phyloP scores from a whole-genome alignment of 2,329 filamentous ascomycete species.

The Penicillium sp. region DNA sequence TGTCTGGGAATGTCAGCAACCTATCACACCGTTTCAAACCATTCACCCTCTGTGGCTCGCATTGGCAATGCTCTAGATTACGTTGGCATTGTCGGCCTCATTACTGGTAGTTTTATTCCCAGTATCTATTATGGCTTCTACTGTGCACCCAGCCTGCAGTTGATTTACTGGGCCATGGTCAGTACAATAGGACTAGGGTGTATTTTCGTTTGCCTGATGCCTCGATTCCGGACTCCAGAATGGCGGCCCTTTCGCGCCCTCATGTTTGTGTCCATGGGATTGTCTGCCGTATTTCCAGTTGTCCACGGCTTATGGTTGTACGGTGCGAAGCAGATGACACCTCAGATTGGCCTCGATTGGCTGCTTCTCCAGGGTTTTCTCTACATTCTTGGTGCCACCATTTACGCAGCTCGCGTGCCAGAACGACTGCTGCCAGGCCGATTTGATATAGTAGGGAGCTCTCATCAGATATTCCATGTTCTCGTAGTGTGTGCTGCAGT shows the following conservation, averaged over 20 bases:
- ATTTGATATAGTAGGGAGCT: conserved; percentile 89
- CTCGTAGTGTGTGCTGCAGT: conserved; percentile 78
- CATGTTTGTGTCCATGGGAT: conserved; percentile 86
- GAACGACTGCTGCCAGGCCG: conserved; percentile 72
- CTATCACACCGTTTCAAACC: conserved; percentile 81
- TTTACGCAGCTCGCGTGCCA: conserved; percentile 83
- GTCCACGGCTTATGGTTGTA: conserved; percentile 69
- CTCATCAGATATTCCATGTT: conserved; percentile 94
- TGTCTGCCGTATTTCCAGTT: conserved; percentile 79
- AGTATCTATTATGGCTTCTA: conserved; percentile 84
- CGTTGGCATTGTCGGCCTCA: conserved; percentile 84
- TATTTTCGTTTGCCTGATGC: conserved; percentile 69
- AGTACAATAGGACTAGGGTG: conserved; percentile 72
- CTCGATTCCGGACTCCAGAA: conserved; percentile 75
- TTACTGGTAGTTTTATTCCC: conserved; percentile 87
- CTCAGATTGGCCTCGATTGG: conserved; percentile 76
- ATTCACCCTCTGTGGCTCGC: conserved; percentile 70
- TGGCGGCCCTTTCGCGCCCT: conserved; percentile 81
- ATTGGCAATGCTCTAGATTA: conserved; percentile 95
- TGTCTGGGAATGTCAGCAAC: conserved; percentile 79
- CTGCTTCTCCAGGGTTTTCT: conserved; percentile 73
- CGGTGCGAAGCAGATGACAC: conserved; percentile 62
- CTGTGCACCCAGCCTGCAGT: conserved; percentile 62
- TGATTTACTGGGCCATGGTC: conserved; percentile 74
- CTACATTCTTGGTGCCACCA: conserved; percentile 78